A percentile compares a stretch with the other conserved stretches of the same genome.
Conservation (phyloP, 257 asterid genomes). For the Nicotiana obtusifolia region DNA sequence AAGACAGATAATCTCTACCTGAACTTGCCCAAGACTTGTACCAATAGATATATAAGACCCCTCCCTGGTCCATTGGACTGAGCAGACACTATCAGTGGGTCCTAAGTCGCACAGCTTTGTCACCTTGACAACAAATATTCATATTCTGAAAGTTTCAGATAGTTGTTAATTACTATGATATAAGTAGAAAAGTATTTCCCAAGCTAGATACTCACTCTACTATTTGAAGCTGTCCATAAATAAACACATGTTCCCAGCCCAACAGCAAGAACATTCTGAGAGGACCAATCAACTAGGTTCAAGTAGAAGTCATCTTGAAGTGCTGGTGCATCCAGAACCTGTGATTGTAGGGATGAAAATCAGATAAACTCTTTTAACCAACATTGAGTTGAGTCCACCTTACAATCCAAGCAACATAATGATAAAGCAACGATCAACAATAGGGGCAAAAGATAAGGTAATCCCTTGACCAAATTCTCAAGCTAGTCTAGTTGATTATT, state of each 20-base stretch:
- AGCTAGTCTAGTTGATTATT: no score
- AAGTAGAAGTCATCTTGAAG: slow-evolving; percentile 97
- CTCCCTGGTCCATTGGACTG: slow-evolving; percentile 95
- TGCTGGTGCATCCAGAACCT: slow-evolving; percentile 96
- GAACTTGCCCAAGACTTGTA: slow-evolving; percentile 87
- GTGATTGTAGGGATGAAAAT: not conserved
- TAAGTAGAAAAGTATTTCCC: not conserved
- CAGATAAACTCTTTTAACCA: not conserved
- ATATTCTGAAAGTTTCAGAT: no score
- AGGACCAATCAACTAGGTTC: slow-evolving; percentile 97
- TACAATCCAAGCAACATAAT: no score
- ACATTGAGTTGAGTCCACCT: no score
- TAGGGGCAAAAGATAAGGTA: no score
- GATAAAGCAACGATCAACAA: no score
- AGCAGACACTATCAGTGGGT: slow-evolving; percentile 77
- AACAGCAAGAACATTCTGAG: slow-evolving; percentile 98
- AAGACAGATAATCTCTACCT: slow-evolving; percentile 29
- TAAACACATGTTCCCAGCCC: slow-evolving; percentile 95
- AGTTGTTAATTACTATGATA: not conserved
- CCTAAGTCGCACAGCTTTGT: slow-evolving; percentile 92
- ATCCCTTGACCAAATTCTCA: no score
- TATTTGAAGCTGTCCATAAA: slow-evolving; percentile 90
- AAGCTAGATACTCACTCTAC: slow-evolving; percentile 52
- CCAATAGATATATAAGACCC: slow-evolving; percentile 92
- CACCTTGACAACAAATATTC: slow-evolving; percentile 29